A percentile compares a stretch with the other conserved stretches of the same genome.
phyloP scores from a whole-genome alignment of 768 basidiomycete genomes.

The Favolaschia claudopus region DNA sequence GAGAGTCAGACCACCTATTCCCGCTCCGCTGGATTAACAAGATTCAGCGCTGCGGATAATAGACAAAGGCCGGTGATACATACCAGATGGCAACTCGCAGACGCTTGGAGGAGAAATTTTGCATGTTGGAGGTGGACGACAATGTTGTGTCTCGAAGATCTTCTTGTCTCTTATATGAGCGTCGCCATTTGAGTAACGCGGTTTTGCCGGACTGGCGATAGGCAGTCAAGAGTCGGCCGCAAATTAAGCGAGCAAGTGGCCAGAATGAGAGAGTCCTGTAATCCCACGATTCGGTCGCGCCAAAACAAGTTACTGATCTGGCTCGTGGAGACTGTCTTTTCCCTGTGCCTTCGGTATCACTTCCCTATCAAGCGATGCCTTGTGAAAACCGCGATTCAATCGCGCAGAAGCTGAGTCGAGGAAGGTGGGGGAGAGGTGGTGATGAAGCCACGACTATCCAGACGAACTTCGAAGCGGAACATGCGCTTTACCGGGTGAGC shows the following conservation, averaged over 20 bases:
- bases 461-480: conserved; percentile 1
- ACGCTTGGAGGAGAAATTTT: conserved; percentile 38
- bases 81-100: conserved; percentile 66
- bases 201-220: conserved; percentile 50
- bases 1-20: conserved; percentile 56
- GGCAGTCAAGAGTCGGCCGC: conserved; percentile 14
- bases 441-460: not conserved
- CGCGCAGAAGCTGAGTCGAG: conserved; percentile 5
- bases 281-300: conserved; percentile 55
- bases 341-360: too few species aligned
- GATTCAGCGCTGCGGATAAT: conserved; percentile 23
- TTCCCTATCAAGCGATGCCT: conserved; percentile 7
- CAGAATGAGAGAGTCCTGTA: conserved; percentile 42
- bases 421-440: not conserved
- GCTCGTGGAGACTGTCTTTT: conserved; percentile 28
- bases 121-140: conserved; percentile 4
- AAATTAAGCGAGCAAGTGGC: conserved; percentile 44
- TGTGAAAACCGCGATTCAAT: conserved; percentile 6
- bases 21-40: conserved; percentile 50
- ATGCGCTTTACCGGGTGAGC: too few species aligned
- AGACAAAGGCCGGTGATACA: conserved; percentile 26
- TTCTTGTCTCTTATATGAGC: conserved; percentile 41
- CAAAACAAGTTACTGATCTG: conserved; percentile 18
- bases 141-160: not conserved
- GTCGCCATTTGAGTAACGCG: conserved; percentile 44